Evolutionary conservation across 495 filamentous ascomycete species (phyloP).

Genomic region (Staphylotrichum tortipilum): DNA sequence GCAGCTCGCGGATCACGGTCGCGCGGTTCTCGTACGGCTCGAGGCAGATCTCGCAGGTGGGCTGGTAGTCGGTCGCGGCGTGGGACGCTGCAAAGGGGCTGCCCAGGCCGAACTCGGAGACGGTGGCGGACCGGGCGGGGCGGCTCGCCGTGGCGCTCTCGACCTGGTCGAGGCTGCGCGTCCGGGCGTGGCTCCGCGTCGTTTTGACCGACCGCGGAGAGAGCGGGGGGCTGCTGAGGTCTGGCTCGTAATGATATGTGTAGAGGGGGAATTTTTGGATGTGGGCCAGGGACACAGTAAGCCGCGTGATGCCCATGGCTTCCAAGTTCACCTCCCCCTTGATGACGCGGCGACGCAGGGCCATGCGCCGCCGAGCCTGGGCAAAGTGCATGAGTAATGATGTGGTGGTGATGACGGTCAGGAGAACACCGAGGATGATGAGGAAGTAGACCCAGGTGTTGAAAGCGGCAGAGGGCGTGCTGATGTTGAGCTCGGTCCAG

Average conservation of each 20-base stretch:
- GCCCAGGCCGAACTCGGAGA: slow-evolving; percentile 10
- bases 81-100: slow-evolving; percentile 6
- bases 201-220: slow-evolving; percentile 11
- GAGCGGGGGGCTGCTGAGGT: slow-evolving; percentile 7
- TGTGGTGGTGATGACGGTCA: slow-evolving; percentile 54
- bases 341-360: slow-evolving; percentile 58
- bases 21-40: slow-evolving; percentile 62
- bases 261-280: slow-evolving; percentile 67
- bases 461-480: slow-evolving; percentile 32
- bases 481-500: slow-evolving; percentile 39
- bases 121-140: slow-evolving; percentile 8
- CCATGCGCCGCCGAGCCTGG: slow-evolving; percentile 55
- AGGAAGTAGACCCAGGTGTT: slow-evolving; percentile 78
- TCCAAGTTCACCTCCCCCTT: slow-evolving; percentile 75
- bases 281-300: slow-evolving; percentile 59
- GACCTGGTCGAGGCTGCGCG: slow-evolving; percentile 2
- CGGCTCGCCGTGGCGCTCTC: neutral
- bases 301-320: slow-evolving; percentile 62
- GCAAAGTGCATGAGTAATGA: slow-evolving; percentile 66
- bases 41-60: slow-evolving; percentile 76
- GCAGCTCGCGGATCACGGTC: slow-evolving; percentile 71
- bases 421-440: slow-evolving; percentile 66
- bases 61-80: slow-evolving; percentile 50
- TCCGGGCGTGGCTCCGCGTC: neutral
- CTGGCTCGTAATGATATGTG: slow-evolving; percentile 51